Base-by-base conservation (phyloP, 805 yeast genomes). In the Tetrapisispora nanseiensis region DNA sequence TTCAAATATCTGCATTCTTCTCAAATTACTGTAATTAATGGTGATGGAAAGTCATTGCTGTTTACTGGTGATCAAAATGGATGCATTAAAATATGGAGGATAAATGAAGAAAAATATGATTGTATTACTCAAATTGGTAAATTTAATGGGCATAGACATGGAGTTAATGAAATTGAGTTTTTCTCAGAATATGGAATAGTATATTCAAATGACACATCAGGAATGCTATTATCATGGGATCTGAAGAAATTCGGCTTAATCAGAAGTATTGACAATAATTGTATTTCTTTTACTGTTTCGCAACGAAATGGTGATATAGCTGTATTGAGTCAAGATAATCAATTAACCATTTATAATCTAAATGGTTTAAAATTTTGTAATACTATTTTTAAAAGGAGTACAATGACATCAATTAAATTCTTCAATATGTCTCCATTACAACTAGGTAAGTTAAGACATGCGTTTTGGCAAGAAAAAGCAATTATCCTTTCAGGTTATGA, bases 151-250 rank as follows among this genome's bases (percentile, higher is more conserved):
- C 94, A 84, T 59, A 54, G 70, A 1, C 45, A 65, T 6, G 56
- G 64, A 0, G 67, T 84, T 3, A 61, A 52, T 13, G 66, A 67
- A n/a, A 53, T 86, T 21, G 62, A 65, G 30, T 67, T 69, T 26
- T 72, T 80, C 21, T 62, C 69, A 7, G 72, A 76, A 33, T 80
- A 69, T 53, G 77, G 80, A 41, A 56, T 72, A 3, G 65, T 81
- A 9, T 46, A 80, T 11, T 73, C 81, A 46, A 57, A 75, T 20
- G 86, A 82, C 54, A 50, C 42, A 0, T 63, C 56, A 8, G 90
- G 94, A 1, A 57, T 57, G 2, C 74, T 78, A 2, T 69, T 70
- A 16, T 47, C 78, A 4, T 85, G 95, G 90, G 86, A 85, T 51
- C 49, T 77, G 31, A 69, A 77, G 2, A 56, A 78, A 24, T 67